Conservation (phyloP, 306 rosid genomes). For the Morella rubra region DNA sequence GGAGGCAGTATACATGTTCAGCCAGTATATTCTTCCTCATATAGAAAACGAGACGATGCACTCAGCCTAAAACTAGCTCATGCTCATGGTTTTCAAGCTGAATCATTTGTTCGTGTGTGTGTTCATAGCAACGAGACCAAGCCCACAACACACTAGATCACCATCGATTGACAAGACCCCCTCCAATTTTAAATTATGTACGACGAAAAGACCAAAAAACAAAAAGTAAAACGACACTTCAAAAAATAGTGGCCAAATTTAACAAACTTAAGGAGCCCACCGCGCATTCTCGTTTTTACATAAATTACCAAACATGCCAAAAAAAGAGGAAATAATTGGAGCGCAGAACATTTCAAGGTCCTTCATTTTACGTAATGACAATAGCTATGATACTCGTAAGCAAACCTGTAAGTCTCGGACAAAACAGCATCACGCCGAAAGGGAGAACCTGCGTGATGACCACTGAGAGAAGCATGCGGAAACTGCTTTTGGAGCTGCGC, state of each 20-base stretch:
- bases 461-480: constrained; percentile 37
- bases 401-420: constrained; percentile 50
- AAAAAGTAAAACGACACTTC: background rate
- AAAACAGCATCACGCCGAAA: constrained; percentile 37
- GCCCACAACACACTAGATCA: background rate
- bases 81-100: background rate
- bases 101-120: background rate
- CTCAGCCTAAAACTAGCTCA: background rate
- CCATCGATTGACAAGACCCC: background rate
- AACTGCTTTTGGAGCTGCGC: constrained; percentile 50
- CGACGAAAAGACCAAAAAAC: background rate
- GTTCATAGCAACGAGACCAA: background rate
- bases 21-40: background rate
- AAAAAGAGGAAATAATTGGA: too few relatives aligned
- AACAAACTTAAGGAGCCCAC: background rate
- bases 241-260: background rate
- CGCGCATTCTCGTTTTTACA: background rate
- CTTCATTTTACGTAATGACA: too few relatives aligned
- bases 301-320: too few relatives aligned
- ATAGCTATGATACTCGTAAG: background rate
- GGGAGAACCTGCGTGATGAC: constrained; percentile 33
- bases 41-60: background rate
- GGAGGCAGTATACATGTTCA: background rate
- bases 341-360: too few relatives aligned
- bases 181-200: background rate